A percentile compares a stretch with the other conserved stretches of the same genome.
phyloP scores from a whole-genome alignment of 352 stramenopile species.

The Nothophytophthora sp. region DNA sequence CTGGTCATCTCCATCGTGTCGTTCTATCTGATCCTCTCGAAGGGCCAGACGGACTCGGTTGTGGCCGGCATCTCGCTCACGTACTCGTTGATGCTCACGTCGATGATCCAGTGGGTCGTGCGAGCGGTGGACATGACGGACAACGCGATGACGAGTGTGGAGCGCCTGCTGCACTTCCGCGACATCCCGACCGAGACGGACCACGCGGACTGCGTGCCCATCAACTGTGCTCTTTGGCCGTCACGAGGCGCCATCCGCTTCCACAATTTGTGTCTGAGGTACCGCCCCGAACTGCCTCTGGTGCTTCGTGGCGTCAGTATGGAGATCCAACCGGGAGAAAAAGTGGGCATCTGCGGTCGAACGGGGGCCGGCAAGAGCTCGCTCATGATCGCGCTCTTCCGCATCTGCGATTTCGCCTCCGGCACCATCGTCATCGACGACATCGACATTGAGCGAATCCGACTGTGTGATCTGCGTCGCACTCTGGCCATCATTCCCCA shows the following conservation, averaged over 20 bases:
- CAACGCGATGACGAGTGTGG: slow-evolving; percentile 43
- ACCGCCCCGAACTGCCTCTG: slow-evolving; percentile 40
- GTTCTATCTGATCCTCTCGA: slow-evolving; percentile 40
- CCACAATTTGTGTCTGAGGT: slow-evolving; percentile 29
- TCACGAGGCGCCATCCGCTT: slow-evolving; percentile 30
- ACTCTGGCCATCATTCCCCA: slow-evolving; percentile 57
- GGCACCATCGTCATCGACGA: slow-evolving; percentile 88
- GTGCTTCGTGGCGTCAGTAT: slow-evolving; percentile 38
- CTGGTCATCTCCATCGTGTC: slow-evolving; percentile 81
- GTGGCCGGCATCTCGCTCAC: slow-evolving; percentile 35
- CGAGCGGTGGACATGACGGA: slow-evolving; percentile 23
- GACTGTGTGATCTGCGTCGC: slow-evolving; percentile 33
- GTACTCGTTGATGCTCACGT: slow-evolving; percentile 48
- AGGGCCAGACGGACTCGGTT: slow-evolving; percentile 30
- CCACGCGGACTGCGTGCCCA: slow-evolving; percentile 8
- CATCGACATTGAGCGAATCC: slow-evolving; percentile 56
- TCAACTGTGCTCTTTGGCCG: slow-evolving; percentile 24
- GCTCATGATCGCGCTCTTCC: slow-evolving; percentile 47
- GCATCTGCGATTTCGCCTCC: slow-evolving; percentile 45
- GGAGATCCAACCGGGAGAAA: slow-evolving; percentile 30
- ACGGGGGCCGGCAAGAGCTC: slow-evolving; percentile 50
- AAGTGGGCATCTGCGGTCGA: slow-evolving; percentile 53
- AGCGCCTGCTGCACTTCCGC: slow-evolving; percentile 37
- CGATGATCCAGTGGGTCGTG: slow-evolving; percentile 34
- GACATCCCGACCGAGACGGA: slow-evolving; percentile 20